Conservation (phyloP, 1,284 basidiomycete genomes). For the Tilletia setariae region DNA sequence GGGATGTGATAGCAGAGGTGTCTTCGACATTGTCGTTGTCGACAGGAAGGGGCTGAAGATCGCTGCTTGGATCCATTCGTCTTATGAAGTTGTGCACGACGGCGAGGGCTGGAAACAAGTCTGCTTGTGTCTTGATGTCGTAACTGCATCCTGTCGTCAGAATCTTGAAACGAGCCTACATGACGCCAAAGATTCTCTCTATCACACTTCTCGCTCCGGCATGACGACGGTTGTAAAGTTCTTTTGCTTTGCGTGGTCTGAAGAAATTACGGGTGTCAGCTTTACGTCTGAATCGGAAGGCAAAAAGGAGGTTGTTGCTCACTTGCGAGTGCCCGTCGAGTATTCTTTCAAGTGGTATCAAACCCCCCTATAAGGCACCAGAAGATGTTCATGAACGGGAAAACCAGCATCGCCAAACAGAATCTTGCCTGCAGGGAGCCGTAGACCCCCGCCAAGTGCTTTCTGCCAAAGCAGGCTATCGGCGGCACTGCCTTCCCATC, state of each 20-base stretch:
- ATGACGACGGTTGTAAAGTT: constrained; percentile 26
- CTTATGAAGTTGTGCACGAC: constrained; percentile 4
- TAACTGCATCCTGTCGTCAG: not conserved
- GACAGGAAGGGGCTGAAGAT: too few relatives aligned
- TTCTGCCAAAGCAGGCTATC: constrained; percentile 51
- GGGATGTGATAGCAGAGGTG: not conserved
- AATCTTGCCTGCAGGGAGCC: constrained; percentile 50
- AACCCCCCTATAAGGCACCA: constrained; percentile 38
- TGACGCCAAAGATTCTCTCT: constrained; percentile 24
- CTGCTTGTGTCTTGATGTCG: constrained; percentile 2
- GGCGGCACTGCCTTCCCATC: constrained; percentile 56
- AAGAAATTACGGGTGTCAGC: too few relatives aligned
- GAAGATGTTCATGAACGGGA: constrained; percentile 40
- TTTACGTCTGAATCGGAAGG: too few relatives aligned
- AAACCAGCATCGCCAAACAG: constrained; percentile 42
- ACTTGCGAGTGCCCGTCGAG: not conserved
- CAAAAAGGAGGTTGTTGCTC: too few relatives aligned
- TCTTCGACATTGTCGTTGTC: not conserved
- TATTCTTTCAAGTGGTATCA: constrained; percentile 38
- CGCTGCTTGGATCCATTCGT: not conserved
- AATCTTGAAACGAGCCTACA: constrained; percentile 29
- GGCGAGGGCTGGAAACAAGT: not conserved
- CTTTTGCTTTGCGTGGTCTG: constrained; percentile 23
- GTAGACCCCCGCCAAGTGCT: constrained; percentile 46
- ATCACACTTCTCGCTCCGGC: constrained; percentile 23